phyloP scores from a whole-genome alignment of 257 asterid species.

The Cynanchum wilfordii region DNA sequence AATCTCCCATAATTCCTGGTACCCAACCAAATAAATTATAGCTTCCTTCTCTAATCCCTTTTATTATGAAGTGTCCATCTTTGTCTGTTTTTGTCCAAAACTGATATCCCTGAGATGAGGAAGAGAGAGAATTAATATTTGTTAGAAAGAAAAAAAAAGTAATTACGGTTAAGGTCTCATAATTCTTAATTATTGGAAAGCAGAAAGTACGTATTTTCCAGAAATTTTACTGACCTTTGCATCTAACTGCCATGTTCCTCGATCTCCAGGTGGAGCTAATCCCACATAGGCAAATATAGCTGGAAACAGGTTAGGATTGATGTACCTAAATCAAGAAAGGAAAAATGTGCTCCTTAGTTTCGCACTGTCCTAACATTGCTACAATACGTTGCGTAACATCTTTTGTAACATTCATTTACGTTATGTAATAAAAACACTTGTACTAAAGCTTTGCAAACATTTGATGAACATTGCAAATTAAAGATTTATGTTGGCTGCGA shows the following conservation, averaged over 20 bases:
- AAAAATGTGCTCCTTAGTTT: not conserved
- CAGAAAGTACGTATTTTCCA: no score
- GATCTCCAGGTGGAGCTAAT: constrained; percentile 29
- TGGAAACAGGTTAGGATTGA: constrained; percentile 1
- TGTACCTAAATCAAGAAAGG: not conserved
- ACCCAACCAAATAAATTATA: constrained; percentile 65
- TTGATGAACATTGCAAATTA: no score
- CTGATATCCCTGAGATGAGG: constrained; percentile 17
- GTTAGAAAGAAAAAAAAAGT: not conserved
- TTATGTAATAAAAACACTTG: no score
- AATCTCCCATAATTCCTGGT: constrained; percentile 67
- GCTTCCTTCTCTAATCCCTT: constrained; percentile 45
- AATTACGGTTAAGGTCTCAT: not conserved
- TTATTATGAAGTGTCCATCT: constrained; percentile 41
- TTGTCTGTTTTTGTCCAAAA: constrained; percentile 11
- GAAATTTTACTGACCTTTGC: constrained; percentile 18
- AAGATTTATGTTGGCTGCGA: no score
- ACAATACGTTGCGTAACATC: no score
- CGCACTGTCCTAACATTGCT: not conserved
- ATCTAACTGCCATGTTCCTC: constrained; percentile 37
- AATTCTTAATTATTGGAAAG: not conserved
- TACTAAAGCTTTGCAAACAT: no score
- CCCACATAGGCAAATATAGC: constrained; percentile 26
- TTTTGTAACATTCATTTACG: no score
- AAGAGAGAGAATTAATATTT: not conserved